Percentiles rank a stretch among this genome's conserved stretches.
Conservation (phyloP, 192 early-diverging fungal species). For the Cladochytrium replicatum region DNA sequence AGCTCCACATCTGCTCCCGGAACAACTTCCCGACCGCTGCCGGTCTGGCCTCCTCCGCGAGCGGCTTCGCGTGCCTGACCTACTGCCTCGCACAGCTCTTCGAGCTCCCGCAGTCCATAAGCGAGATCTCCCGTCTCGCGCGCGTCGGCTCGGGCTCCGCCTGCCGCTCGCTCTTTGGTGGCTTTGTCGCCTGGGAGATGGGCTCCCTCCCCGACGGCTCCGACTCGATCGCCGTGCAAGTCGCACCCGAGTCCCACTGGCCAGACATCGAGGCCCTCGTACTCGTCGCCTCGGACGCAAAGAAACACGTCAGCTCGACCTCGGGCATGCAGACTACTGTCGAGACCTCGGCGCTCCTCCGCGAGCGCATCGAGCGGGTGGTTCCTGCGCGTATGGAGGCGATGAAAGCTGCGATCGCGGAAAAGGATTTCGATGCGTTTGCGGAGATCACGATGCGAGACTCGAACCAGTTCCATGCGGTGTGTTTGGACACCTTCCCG, state of each 20-base stretch:
- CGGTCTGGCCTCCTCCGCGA: conserved; percentile 92
- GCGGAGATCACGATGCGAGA: conserved; percentile 95
- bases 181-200: conserved; percentile 97
- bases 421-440: conserved; percentile 80
- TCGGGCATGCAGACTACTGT: conserved; percentile 97
- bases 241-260: conserved; percentile 87
- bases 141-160: conserved; percentile 95
- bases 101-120: conserved; percentile 53
- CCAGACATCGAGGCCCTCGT: conserved; percentile 91
- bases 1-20: conserved; percentile 85
- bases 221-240: conserved; percentile 78
- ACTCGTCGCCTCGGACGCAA: conserved; percentile 84
- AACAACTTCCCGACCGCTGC: conserved; percentile 99
- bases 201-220: conserved; percentile 68
- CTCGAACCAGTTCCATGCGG: conserved; percentile 98
- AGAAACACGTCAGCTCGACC: conserved; percentile 86
- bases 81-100: conserved; percentile 69
- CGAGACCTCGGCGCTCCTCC: conserved; percentile 77
- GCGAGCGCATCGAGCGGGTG: conserved; percentile 70
- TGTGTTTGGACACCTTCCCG: conserved; percentile 96
- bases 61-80: conserved; percentile 89
- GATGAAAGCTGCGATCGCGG: conserved; percentile 78
- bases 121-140: conserved; percentile 81
- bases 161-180: conserved; percentile 94
- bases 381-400: conserved; percentile 83